phyloP scores from a whole-genome alignment of 495 filamentous ascomycete species.

The Neurospora africana region DNA sequence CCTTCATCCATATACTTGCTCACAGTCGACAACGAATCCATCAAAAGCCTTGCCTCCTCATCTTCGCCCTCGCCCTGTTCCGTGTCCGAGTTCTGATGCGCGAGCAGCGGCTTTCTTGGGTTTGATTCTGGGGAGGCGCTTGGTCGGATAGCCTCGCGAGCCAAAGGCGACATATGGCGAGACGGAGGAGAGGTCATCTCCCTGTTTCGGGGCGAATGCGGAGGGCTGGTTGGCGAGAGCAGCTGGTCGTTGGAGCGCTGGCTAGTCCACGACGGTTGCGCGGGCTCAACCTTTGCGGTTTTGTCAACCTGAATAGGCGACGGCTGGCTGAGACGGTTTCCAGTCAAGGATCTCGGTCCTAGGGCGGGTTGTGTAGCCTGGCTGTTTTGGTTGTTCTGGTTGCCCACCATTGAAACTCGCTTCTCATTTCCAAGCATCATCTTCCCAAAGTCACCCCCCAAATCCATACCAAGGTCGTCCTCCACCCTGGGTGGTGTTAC shows the following conservation, averaged over 20 bases:
- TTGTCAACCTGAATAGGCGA: conserved; percentile 50
- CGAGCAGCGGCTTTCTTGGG: conserved; percentile 37
- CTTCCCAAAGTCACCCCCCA: conserved; percentile 54
- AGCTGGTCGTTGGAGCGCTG: conserved; percentile 54
- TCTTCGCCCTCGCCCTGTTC: conserved; percentile 43
- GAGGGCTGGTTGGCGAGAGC: conserved; percentile 33
- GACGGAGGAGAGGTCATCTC: conserved; percentile 23
- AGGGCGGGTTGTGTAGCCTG: conserved; percentile 10
- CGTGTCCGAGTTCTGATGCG: conserved; percentile 31
- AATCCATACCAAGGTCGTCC: conserved; percentile 45
- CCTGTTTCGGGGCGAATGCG: conserved; percentile 17
- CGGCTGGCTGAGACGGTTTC: conserved; percentile 34
- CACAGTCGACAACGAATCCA: conserved; percentile 47
- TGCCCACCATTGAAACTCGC: conserved; percentile 37
- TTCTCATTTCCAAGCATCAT: conserved; percentile 56
- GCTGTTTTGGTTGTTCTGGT: conserved; percentile 22
- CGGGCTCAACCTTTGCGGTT: conserved; percentile 42
- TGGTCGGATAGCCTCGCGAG: conserved; percentile 5
- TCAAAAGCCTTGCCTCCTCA: conserved; percentile 58
- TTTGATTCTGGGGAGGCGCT: conserved; percentile 26
- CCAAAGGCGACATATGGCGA: conserved; percentile 19
- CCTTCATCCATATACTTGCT: conserved; percentile 30
- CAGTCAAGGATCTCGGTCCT: conserved; percentile 26
- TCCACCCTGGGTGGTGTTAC: conserved; percentile 59
- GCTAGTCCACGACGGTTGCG: conserved; percentile 60